Percentiles rank a stretch among this genome's conserved stretches.
Conservation (phyloP, 805 yeast species). For the Candida mattraensis region DNA sequence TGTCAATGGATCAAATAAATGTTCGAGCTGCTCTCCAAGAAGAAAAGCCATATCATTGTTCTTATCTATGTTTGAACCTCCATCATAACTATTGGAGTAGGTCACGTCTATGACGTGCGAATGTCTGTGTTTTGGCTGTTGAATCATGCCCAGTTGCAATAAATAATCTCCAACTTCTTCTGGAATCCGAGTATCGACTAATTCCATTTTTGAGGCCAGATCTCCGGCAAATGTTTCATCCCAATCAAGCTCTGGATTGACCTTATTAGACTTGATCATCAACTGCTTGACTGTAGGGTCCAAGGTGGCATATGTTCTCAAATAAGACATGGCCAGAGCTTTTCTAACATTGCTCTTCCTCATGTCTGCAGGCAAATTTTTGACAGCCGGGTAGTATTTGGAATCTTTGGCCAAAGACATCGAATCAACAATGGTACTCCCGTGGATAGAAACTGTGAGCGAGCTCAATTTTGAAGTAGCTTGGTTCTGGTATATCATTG, state of each 20-base stretch:
- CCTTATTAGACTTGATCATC: constrained; percentile 18
- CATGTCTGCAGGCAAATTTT: constrained; percentile 54
- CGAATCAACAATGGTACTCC: constrained; percentile 58
- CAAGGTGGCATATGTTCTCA: constrained; percentile 65
- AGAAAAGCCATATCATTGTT: constrained; percentile 76
- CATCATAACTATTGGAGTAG: constrained; percentile 43
- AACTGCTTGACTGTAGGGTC: constrained; percentile 31
- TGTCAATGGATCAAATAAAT: constrained; percentile 81
- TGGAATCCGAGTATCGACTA: constrained; percentile 55
- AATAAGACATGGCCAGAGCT: constrained; percentile 71
- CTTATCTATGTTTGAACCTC: constrained; percentile 38
- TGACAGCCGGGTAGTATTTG: constrained; percentile 75
- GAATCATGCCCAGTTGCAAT: constrained; percentile 55
- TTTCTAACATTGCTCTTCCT: constrained; percentile 61
- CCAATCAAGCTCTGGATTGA: constrained; percentile 41
- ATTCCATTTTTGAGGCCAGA: constrained; percentile 63
- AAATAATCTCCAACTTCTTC: constrained; percentile 56
- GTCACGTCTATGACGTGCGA: constrained; percentile 72
- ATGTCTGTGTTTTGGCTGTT: constrained; percentile 41
- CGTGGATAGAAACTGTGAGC: constrained; percentile 61
- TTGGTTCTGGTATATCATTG: constrained; percentile 51
- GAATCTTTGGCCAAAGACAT: constrained; percentile 61
- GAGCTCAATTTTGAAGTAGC: constrained; percentile 49
- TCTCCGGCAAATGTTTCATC: constrained; percentile 88
- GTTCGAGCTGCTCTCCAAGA: constrained; percentile 84